Percentiles rank a stretch among this genome's conserved stretches.
These are phyloP conservation scores for Populus pruinosa DNA, from an alignment of 345 rosid genomes.

Conservation along the genomic window DNA sequence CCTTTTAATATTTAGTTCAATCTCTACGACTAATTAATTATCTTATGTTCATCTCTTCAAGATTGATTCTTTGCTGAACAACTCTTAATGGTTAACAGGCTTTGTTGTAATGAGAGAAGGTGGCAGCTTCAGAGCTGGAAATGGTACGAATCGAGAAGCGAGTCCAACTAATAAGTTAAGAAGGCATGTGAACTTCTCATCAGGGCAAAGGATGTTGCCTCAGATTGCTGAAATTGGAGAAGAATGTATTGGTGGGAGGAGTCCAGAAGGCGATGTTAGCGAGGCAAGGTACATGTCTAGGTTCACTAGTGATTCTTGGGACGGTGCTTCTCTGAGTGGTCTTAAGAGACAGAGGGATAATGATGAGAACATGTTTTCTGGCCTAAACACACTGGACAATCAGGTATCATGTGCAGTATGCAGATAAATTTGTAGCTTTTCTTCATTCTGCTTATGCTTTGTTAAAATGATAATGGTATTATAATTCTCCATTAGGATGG, in stretches of 20 bases:
- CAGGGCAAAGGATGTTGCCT: slow-evolving; percentile 37
- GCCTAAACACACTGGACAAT: slow-evolving; percentile 22
- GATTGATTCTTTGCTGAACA: not conserved
- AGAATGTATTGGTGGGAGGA: slow-evolving; percentile 22
- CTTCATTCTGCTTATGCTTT: not conserved
- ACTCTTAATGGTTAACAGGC: slow-evolving; percentile 26
- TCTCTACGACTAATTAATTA: not conserved
- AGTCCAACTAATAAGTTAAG: slow-evolving; percentile 24
- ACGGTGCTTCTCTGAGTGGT: slow-evolving; percentile 27
- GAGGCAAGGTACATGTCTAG: slow-evolving; percentile 31
- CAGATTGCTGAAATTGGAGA: slow-evolving; percentile 39
- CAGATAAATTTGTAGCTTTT: not conserved
- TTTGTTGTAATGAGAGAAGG: slow-evolving; percentile 23
- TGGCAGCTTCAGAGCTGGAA: slow-evolving; percentile 24
- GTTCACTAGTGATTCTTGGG: slow-evolving; percentile 34
- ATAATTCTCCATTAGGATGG: slow-evolving; percentile 35
- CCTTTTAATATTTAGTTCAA: not conserved
- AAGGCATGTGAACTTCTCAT: slow-evolving; percentile 27
- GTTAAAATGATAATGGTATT: slow-evolving; percentile 5
- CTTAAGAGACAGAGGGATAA: slow-evolving; percentile 30
- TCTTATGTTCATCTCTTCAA: not conserved
- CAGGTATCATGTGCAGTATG: slow-evolving; percentile 28
- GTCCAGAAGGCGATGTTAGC: slow-evolving; percentile 15
- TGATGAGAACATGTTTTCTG: slow-evolving; percentile 24
- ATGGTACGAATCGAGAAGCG: slow-evolving; percentile 27